These are phyloP conservation scores for Ricinus communis DNA, from an alignment of 345 rosid genomes.

Conservation along the genomic window DNA sequence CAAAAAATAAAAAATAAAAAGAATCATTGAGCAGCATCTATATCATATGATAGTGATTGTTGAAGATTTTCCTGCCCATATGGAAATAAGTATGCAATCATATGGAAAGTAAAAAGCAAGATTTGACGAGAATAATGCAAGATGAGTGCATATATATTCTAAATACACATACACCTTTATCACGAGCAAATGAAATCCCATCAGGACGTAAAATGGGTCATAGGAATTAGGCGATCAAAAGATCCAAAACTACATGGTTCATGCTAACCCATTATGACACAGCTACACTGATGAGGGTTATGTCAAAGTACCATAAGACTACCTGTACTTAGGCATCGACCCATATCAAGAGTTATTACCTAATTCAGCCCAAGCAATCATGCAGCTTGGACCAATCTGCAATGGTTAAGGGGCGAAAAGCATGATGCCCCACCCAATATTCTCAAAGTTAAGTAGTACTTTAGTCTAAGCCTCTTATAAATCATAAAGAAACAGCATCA, in stretches of 20 bases:
- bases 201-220: neutral
- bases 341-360: neutral
- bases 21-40: neutral
- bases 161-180: neutral
- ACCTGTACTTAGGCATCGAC: neutral
- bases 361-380: neutral
- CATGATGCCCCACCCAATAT: neutral
- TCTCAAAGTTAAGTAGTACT: neutral
- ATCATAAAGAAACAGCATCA: neutral
- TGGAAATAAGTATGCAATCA: neutral
- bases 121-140: neutral
- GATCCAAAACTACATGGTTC: neutral
- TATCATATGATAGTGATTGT: constrained; percentile 4
- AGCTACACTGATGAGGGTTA: neutral
- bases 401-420: neutral
- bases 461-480: neutral
- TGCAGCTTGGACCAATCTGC: neutral
- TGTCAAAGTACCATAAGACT: neutral
- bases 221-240: neutral
- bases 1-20: neutral
- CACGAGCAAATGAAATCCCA: neutral
- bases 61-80: neutral
- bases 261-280: neutral
- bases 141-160: neutral
- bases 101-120: neutral